Evolutionary conservation across 1,284 basidiomycete genomes (phyloP).

Genomic region (Thecaphora thlaspeos): DNA sequence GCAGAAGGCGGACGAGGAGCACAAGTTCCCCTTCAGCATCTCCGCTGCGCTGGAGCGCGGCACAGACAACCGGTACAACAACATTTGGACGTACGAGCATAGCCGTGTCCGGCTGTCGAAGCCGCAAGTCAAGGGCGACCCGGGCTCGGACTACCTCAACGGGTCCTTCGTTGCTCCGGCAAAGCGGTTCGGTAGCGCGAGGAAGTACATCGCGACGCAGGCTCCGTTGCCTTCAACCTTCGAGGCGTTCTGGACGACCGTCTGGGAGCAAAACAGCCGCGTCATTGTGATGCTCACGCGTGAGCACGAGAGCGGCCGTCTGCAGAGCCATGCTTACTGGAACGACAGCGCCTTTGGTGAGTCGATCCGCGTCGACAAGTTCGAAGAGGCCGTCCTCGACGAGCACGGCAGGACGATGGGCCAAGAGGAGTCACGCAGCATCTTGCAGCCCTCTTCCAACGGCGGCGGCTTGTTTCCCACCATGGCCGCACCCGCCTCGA

Average conservation of each 20-base stretch:
- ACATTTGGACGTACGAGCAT: slow-evolving; percentile 96
- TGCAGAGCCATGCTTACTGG: slow-evolving; percentile 95
- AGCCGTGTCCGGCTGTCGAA: slow-evolving; percentile 57
- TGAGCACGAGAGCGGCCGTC: slow-evolving; percentile 80
- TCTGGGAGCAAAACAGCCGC: slow-evolving; percentile 64
- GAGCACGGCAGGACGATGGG: slow-evolving; percentile 21
- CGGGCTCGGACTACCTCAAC: slow-evolving; percentile 52
- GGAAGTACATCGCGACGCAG: slow-evolving; percentile 91
- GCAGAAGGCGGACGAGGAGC: slow-evolving; percentile 10
- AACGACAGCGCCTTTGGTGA: slow-evolving; percentile 70
- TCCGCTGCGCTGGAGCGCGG: slow-evolving; percentile 94
- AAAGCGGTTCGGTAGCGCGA: slow-evolving; percentile 30
- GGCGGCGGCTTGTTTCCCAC: slow-evolving; percentile 34
- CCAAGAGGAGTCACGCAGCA: slow-evolving; percentile 13
- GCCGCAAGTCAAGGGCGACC: slow-evolving; percentile 22
- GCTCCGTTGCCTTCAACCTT: slow-evolving; percentile 88
- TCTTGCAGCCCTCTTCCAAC: slow-evolving; percentile 3
- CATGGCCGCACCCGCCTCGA: slow-evolving; percentile 13
- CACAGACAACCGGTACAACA: slow-evolving; percentile 78
- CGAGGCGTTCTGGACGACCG: slow-evolving; percentile 83
- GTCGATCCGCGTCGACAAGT: slow-evolving; percentile 24
- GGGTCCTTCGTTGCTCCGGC: slow-evolving; percentile 50
- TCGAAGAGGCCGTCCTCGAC: slow-evolving; percentile 39
- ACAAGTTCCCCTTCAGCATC: slow-evolving; percentile 77
- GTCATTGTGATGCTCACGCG: slow-evolving; percentile 77